Percentiles rank a stretch among this genome's conserved stretches.
These are phyloP conservation scores for Paraleonurus japonicus DNA, from an alignment of 257 asterid species.

Conservation along the genomic window DNA sequence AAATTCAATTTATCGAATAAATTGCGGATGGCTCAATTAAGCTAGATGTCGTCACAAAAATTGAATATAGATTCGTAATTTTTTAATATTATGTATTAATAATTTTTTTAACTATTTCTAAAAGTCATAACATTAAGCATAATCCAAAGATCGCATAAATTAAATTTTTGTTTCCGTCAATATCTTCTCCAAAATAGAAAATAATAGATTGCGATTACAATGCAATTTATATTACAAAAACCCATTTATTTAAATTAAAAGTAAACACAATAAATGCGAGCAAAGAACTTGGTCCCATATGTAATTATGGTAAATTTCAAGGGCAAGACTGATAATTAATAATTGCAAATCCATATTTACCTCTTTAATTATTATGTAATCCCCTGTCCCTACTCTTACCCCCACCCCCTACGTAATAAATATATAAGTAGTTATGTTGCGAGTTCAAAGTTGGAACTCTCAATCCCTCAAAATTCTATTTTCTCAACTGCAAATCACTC, in stretches of 20 bases:
- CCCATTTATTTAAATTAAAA: not conserved
- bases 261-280: not conserved
- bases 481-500: slow-evolving; percentile 16
- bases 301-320: slow-evolving; percentile 19
- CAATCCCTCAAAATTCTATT: slow-evolving; percentile 15
- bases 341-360: slow-evolving; percentile 22
- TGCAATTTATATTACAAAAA: not conserved
- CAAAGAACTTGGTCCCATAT: slow-evolving; percentile 3
- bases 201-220: not conserved
- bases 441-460: slow-evolving; percentile 63
- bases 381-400: slow-evolving; percentile 6
- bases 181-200: slow-evolving; percentile 8
- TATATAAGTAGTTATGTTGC: slow-evolving; percentile 52
- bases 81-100: not conserved
- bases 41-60: not conserved
- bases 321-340: slow-evolving; percentile 21
- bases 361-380: slow-evolving; percentile 30
- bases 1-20: not conserved
- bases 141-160: not conserved
- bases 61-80: not conserved
- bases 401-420: not conserved
- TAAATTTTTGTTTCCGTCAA: not conserved
- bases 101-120: not conserved
- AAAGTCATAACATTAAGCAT: not conserved
- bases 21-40: too few species aligned